Base-by-base conservation (phyloP, 2,329 filamentous ascomycete genomes). In the Fusarium duplospermum region DNA sequence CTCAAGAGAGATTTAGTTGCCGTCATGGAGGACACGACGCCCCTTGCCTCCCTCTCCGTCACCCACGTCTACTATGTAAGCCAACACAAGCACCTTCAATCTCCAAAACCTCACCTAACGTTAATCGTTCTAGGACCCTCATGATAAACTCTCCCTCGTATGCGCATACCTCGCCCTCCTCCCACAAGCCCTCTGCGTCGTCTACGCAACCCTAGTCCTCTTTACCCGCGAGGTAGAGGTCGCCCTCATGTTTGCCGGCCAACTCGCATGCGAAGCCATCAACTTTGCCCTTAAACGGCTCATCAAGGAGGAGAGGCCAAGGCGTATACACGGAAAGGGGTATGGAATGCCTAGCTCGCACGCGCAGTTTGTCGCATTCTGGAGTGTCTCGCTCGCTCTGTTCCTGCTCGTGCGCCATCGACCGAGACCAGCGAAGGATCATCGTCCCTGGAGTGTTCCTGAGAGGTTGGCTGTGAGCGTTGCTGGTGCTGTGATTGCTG, bases 281-380 rank as follows among this genome's bases (percentile, higher is more conserved):
- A 99, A 99, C 84, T 98, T 97, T 83, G 84, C 88, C 4, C 87
- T 99, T 58, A 99, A 99, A 87, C 90, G 96, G 29, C 87, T 94
- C 72, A 96, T 99, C 82, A 96, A 96, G 81, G 94, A 98, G 83
- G 94, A 98, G 82, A 90, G 96, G 59, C 96, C 96, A 31, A 89
- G 88, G 72, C 93, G 93, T 90, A 92, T 87, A 88, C 91, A 95
- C 80, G 95, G 94, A 65, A 97, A 97, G 83, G 96, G 96, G 73
- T 99, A 99, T 81, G 97, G 96, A 77, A 99, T 99, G 97, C 96
- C 96, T 62, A 89, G 86, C 52, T 98, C 95, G 40, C 96, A 99
- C 84, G 93, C 96, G 10, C 96, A 99, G 85, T 99, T 98, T 82
- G 93, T 96, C 70, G 89, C 93, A 65, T 99, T 94, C 86, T 98